Evolutionary conservation across 2,329 filamentous ascomycete species (phyloP).

Genomic region (Hypocrella siamensis): DNA sequence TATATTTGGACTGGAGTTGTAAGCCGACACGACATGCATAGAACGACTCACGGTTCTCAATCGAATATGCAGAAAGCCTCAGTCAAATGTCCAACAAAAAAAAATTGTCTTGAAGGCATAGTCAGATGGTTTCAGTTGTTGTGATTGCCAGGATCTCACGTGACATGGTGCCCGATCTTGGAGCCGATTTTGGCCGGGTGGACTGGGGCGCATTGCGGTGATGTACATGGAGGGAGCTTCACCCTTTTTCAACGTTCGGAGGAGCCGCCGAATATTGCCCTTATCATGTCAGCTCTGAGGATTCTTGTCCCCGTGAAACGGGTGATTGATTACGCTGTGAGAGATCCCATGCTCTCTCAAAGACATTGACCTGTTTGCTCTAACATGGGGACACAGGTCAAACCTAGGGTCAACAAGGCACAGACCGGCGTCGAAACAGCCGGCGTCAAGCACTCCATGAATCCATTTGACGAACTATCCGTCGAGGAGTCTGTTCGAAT

Average conservation of each 20-base stretch:
- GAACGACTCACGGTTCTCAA: no score
- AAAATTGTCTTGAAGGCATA: no score
- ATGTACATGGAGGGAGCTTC: slow-evolving; percentile 1
- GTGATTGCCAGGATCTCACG: no score
- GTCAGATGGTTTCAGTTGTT: no score
- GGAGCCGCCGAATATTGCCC: slow-evolving; percentile 5
- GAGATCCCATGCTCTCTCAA: slow-evolving; percentile 10
- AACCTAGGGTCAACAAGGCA: slow-evolving; percentile 53
- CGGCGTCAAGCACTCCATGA: slow-evolving; percentile 95
- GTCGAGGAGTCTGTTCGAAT: slow-evolving; percentile 92
- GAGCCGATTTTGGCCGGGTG: slow-evolving; percentile 27
- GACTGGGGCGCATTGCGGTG: no score
- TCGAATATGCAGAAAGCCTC: no score
- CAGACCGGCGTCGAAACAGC: slow-evolving; percentile 81
- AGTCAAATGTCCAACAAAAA: no score
- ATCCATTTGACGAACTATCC: slow-evolving; percentile 97
- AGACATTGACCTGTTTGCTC: slow-evolving; percentile 1
- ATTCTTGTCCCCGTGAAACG: slow-evolving; percentile 71
- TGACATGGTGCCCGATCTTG: slow-evolving; percentile 23
- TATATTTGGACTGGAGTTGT: no score
- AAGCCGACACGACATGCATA: no score
- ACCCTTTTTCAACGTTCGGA: not conserved
- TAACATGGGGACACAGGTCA: slow-evolving; percentile 32
- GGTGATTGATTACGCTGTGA: slow-evolving; percentile 76
- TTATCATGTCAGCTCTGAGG: slow-evolving; percentile 45